Conservation (phyloP, 257 asterid species). For the Scutellaria barbata region DNA sequence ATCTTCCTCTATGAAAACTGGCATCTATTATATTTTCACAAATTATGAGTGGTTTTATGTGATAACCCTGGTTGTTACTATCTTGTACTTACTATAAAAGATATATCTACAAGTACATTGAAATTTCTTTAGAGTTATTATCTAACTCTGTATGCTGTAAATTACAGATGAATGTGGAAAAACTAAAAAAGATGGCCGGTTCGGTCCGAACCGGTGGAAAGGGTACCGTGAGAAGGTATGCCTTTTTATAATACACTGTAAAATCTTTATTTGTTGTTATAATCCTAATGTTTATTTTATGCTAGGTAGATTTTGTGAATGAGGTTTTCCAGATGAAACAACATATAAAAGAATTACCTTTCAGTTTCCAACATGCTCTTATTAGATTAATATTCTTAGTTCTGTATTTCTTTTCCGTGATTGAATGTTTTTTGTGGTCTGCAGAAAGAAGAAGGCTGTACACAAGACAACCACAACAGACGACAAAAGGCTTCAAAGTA, state of each 20-base stretch:
- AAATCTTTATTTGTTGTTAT: background rate
- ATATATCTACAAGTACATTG: background rate
- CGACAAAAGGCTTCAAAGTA: conserved; percentile 77
- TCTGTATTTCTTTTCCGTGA: background rate
- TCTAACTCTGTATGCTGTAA: conserved; percentile 1
- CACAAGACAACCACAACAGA: conserved; percentile 78
- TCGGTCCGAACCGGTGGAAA: conserved; percentile 81
- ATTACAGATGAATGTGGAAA: conserved; percentile 77
- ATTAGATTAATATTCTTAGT: background rate
- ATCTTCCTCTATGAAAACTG: background rate
- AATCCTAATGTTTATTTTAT: background rate
- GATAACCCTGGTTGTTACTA: background rate
- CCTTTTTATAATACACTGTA: background rate
- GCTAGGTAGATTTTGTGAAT: background rate
- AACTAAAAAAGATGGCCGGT: conserved; percentile 72
- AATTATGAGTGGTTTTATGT: background rate
- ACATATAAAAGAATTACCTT: background rate
- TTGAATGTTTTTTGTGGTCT: conserved; percentile 3
- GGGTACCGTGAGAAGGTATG: conserved; percentile 74
- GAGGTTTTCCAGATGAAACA: background rate
- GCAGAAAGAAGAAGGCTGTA: conserved; percentile 79
- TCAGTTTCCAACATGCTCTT: background rate
- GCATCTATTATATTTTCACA: background rate
- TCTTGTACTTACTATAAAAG: background rate
- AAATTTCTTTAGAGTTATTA: background rate